phyloP scores from a whole-genome alignment of 192 early-diverging fungal species.

The Mortierella alpina region DNA sequence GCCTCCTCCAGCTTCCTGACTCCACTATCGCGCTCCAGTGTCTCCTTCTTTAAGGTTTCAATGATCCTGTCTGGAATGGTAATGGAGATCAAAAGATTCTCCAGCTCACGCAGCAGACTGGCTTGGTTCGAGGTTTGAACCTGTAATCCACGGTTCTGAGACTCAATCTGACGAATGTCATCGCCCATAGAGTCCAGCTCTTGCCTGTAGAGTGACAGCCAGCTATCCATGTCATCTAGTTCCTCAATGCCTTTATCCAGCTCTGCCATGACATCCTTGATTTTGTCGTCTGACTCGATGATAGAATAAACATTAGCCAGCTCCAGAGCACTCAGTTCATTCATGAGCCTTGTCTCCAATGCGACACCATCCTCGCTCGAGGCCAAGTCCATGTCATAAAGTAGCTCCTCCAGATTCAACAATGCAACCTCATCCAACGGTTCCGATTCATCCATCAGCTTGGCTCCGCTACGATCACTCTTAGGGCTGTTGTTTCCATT shows the following conservation, averaged over 20 bases:
- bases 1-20: conserved; percentile 71
- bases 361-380: conserved; percentile 88
- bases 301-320: conserved; percentile 95
- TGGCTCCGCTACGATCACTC: conserved; percentile 18
- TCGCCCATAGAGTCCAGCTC: conserved; percentile 80
- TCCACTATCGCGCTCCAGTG: conserved; percentile 69
- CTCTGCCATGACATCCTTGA: conserved; percentile 79
- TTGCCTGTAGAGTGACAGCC: conserved; percentile 86
- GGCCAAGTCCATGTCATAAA: conserved; percentile 91
- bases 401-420: conserved; percentile 80
- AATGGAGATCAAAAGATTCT: conserved; percentile 71
- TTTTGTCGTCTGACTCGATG: conserved; percentile 90
- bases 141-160: conserved; percentile 91
- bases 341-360: conserved; percentile 83
- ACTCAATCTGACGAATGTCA: conserved; percentile 93
- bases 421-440: conserved; percentile 72
- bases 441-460: conserved; percentile 35
- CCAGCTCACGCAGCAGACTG: conserved; percentile 84
- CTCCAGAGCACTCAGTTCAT: conserved; percentile 88
- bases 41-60: conserved; percentile 71
- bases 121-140: conserved; percentile 91
- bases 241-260: conserved; percentile 87
- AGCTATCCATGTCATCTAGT: conserved; percentile 88
- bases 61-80: conserved; percentile 71
- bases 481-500: conserved; percentile 14